A percentile compares a stretch with the other conserved stretches of the same genome.
Evolutionary conservation across 2,329 filamentous ascomycete species (phyloP).

Genomic region (Fusarium sp.): DNA sequence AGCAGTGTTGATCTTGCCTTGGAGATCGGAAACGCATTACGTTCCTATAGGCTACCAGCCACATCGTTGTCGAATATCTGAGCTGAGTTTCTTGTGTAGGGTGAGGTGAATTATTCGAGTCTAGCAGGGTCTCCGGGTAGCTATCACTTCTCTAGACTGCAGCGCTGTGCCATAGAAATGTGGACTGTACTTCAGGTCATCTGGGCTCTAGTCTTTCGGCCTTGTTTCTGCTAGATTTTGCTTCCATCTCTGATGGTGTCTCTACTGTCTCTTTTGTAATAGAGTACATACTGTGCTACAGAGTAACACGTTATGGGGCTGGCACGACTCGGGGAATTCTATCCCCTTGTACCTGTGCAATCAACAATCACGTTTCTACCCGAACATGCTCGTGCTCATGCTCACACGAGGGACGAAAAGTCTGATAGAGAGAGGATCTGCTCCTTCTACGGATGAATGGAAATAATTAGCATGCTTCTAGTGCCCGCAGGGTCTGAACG

Average conservation of each 20-base stretch:
- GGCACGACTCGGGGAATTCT: slow-evolving; percentile 46
- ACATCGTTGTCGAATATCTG: not conserved
- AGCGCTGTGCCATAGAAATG: not conserved
- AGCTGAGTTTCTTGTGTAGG: not conserved
- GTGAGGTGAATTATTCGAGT: not conserved
- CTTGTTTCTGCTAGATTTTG: not conserved
- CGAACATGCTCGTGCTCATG: slow-evolving; percentile 1
- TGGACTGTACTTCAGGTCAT: not conserved
- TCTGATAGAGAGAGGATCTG: not conserved
- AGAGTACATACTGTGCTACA: slow-evolving; percentile 12
- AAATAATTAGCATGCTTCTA: slow-evolving; percentile 4
- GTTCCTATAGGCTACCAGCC: not conserved
- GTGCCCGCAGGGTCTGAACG: not conserved
- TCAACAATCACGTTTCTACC: slow-evolving; percentile 28
- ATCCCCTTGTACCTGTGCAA: slow-evolving; percentile 39
- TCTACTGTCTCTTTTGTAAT: slow-evolving; percentile 3
- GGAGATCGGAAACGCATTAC: not conserved
- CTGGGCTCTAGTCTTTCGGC: not conserved
- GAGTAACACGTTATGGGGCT: slow-evolving; percentile 33
- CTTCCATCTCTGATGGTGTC: not conserved
- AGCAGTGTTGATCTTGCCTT: slow-evolving; percentile 14
- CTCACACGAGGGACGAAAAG: not conserved
- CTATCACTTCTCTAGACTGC: not conserved
- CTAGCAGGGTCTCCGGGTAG: not conserved
- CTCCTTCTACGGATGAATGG: not conserved